These are phyloP conservation scores for Trypanosoma caninum DNA, from an alignment of 208 protist species.

Conservation along the genomic window DNA sequence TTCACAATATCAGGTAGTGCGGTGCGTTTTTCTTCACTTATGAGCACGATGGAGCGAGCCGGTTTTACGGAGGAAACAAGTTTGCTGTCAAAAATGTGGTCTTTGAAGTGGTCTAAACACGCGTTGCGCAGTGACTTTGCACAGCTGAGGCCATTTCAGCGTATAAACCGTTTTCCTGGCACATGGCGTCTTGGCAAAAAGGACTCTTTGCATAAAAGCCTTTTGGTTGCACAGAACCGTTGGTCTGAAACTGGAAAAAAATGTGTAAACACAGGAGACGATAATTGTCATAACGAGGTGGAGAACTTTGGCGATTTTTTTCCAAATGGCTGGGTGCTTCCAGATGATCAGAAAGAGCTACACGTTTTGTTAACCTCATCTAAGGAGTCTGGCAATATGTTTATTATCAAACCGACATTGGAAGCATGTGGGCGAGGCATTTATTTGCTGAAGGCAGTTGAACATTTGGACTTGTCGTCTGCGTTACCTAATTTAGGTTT, in stretches of 20 bases:
- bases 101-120: constrained; percentile 67
- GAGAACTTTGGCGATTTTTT: constrained; percentile 45
- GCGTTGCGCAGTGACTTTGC: constrained; percentile 54
- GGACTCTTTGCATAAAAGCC: constrained; percentile 59
- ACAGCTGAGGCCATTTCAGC: constrained; percentile 39
- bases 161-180: constrained; percentile 90
- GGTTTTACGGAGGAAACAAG: constrained; percentile 40
- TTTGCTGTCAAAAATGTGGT: constrained; percentile 40
- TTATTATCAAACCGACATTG: constrained; percentile 75
- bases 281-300: neutral
- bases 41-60: constrained; percentile 41
- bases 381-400: constrained; percentile 33
- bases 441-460: constrained; percentile 33
- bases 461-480: neutral
- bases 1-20: constrained; percentile 42
- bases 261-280: neutral
- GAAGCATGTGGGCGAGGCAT: constrained; percentile 70
- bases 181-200: constrained; percentile 82
- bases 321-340: constrained; percentile 48
- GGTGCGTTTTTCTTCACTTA: constrained; percentile 56
- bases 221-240: constrained; percentile 31
- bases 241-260: constrained; percentile 7
- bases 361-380: constrained; percentile 20
- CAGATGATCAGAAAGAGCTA: constrained; percentile 39
- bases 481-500: neutral